Percentiles rank a stretch among this genome's conserved stretches.
These are phyloP conservation scores for Aspergillus sp. DNA, from an alignment of 2,329 filamentous ascomycete species.

Conservation along the genomic window DNA sequence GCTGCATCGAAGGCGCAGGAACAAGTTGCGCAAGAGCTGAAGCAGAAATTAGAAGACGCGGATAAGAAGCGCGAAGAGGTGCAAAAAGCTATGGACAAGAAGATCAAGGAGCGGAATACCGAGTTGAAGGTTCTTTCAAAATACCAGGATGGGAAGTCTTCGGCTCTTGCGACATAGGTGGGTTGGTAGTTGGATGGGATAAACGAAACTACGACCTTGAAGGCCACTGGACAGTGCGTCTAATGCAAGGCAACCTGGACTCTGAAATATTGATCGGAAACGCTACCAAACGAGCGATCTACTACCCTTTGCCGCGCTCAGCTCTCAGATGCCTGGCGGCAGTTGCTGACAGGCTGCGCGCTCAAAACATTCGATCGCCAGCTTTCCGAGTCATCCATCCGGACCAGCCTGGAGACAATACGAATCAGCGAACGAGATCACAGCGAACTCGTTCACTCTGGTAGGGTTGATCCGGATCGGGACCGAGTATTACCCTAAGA, in stretches of 20 bases:
- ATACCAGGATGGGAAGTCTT: conserved; percentile 40
- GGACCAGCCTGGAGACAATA: too few species aligned
- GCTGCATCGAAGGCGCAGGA: conserved; percentile 40
- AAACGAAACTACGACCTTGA: not conserved
- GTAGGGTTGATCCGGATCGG: not conserved
- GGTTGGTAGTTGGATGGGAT: not conserved
- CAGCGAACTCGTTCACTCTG: too few species aligned
- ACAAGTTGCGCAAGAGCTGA: conserved; percentile 38
- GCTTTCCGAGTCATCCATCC: not conserved
- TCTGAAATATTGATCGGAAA: not conserved
- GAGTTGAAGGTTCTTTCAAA: conserved; percentile 45
- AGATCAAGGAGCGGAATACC: conserved; percentile 42
- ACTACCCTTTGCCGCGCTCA: not conserved
- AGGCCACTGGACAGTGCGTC: not conserved
- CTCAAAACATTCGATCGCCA: not conserved
- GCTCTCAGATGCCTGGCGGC: not conserved
- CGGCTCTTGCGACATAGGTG: conserved; percentile 24
- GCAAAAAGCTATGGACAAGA: conserved; percentile 44
- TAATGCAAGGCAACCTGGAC: not conserved
- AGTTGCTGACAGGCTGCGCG: not conserved
- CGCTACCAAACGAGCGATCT: not conserved
- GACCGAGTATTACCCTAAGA: not conserved
- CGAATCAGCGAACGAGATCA: not conserved
- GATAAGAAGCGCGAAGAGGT: conserved; percentile 40
- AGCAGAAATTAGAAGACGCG: conserved; percentile 36